Evolutionary conservation across 331 rosid genomes (phyloP).

Genomic region (Spiraea crenata): DNA sequence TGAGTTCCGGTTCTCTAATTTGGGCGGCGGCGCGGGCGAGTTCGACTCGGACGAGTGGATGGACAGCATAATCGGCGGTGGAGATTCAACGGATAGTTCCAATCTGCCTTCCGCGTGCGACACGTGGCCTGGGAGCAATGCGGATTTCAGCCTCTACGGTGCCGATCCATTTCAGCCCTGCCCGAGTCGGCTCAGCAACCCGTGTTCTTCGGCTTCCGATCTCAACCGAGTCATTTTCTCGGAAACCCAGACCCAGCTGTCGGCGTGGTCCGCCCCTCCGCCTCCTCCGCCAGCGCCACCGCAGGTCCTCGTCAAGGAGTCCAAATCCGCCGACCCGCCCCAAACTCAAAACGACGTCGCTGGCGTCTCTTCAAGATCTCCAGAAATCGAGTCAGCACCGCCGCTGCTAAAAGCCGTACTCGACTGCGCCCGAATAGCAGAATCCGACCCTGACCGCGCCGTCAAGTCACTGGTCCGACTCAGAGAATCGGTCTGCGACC

Average conservation of each 20-base stretch:
- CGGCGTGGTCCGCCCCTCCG: conserved; percentile 43
- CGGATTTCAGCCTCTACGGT: conserved; percentile 54
- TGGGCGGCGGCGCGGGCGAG: conserved; percentile 55
- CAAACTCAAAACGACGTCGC: conserved; percentile 27
- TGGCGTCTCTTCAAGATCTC: conserved; percentile 40
- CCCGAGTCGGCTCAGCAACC: conserved; percentile 50
- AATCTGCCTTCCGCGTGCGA: conserved; percentile 54
- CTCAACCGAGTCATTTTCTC: conserved; percentile 66
- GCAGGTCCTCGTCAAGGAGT: conserved; percentile 23
- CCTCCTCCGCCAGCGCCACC: conserved; percentile 30
- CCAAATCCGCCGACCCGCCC: conserved; percentile 16
- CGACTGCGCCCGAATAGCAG: conserved; percentile 54
- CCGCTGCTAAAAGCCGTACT: conserved; percentile 64
- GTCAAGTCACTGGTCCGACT: conserved; percentile 50
- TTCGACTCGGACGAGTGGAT: conserved; percentile 90
- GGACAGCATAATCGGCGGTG: conserved; percentile 68
- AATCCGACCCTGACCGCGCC: conserved; percentile 65
- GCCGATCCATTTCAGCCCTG: conserved; percentile 50
- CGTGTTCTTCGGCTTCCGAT: conserved; percentile 62
- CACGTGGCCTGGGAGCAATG: conserved; percentile 47
- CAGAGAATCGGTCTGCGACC: conserved; percentile 56
- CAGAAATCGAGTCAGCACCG: conserved; percentile 49
- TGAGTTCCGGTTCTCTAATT: conserved; percentile 62
- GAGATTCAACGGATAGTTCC: conserved; percentile 73
- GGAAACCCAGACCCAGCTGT: conserved; percentile 30